phyloP scores from a whole-genome alignment of 2,329 filamentous ascomycete species.

The Plenodomus biglobosus region DNA sequence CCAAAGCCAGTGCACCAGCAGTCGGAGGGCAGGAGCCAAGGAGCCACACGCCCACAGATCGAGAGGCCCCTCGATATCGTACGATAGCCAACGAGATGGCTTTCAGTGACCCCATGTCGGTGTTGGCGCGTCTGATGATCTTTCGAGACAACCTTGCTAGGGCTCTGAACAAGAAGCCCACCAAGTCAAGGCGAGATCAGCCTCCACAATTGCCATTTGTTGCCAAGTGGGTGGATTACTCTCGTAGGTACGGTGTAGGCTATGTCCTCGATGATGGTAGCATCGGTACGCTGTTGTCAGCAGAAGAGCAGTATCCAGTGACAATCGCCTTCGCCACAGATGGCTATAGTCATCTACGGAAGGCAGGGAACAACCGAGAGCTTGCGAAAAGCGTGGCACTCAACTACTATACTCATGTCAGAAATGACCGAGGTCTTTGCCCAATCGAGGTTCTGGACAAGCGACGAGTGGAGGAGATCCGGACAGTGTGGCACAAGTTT shows the following conservation, averaged over 20 bases:
- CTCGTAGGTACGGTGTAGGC: constrained; percentile 80
- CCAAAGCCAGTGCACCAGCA: constrained; percentile 21
- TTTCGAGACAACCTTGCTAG: constrained; percentile 52
- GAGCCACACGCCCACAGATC: constrained; percentile 19
- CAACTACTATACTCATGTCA: constrained; percentile 72
- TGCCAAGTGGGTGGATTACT: constrained; percentile 85
- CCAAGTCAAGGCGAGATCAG: constrained; percentile 49
- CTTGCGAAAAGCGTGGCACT: constrained; percentile 51
- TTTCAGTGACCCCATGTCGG: constrained; percentile 49
- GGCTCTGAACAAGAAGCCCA: constrained; percentile 46
- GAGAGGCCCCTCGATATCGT: constrained; percentile 26
- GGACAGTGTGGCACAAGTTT: constrained; percentile 67
- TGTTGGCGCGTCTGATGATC: constrained; percentile 48
- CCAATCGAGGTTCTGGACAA: constrained; percentile 64
- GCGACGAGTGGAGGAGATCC: constrained; percentile 57
- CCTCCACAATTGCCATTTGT: constrained; percentile 58
- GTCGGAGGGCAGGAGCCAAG: constrained; percentile 23
- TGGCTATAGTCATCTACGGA: constrained; percentile 69
- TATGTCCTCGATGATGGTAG: constrained; percentile 83
- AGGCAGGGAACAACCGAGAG: constrained; percentile 63
- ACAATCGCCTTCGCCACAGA: constrained; percentile 71
- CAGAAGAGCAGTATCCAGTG: constrained; percentile 57
- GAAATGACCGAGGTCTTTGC: constrained; percentile 62
- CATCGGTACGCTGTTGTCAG: constrained; percentile 65
- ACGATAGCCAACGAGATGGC: constrained; percentile 35